Percentiles rank a stretch among this genome's conserved stretches.
Evolutionary conservation across 139 green algal species (phyloP).

Genomic region (Closterium sp.): DNA sequence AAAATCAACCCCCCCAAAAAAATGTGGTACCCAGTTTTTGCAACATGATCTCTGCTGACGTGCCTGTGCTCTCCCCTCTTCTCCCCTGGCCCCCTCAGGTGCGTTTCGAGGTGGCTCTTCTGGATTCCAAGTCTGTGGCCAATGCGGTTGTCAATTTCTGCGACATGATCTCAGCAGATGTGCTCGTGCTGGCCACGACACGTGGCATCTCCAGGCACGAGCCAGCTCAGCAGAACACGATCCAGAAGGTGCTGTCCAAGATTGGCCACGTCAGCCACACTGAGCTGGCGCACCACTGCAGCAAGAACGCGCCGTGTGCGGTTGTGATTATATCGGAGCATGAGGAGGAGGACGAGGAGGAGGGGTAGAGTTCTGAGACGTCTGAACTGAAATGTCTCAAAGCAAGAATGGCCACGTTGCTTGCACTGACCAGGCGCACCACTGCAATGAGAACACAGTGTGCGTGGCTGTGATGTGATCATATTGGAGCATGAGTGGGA

Average conservation of each 20-base stretch:
- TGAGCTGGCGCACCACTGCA: not conserved
- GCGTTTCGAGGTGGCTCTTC: not conserved
- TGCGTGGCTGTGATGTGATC: too few relatives aligned
- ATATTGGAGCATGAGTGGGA: too few relatives aligned
- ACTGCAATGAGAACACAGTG: too few relatives aligned
- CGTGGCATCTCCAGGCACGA: not conserved
- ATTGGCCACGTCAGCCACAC: not conserved
- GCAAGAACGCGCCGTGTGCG: not conserved
- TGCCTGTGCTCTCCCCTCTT: too few relatives aligned
- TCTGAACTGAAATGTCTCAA: too few relatives aligned
- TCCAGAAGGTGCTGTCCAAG: not conserved
- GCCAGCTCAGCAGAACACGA: not conserved
- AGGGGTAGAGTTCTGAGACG: not conserved
- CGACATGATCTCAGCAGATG: not conserved
- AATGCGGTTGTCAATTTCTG: not conserved
- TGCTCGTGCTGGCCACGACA: not conserved
- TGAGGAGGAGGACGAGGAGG: not conserved
- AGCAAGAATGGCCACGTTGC: too few relatives aligned
- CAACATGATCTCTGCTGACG: too few relatives aligned
- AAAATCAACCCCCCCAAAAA: too few relatives aligned
- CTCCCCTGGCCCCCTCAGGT: not conserved
- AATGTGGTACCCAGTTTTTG: too few relatives aligned
- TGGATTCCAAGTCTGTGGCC: not conserved
- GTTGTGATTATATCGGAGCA: not conserved
- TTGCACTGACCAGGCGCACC: too few relatives aligned